Evolutionary conservation across 768 basidiomycete genomes (phyloP).

Genomic region (Mycena alexandri): DNA sequence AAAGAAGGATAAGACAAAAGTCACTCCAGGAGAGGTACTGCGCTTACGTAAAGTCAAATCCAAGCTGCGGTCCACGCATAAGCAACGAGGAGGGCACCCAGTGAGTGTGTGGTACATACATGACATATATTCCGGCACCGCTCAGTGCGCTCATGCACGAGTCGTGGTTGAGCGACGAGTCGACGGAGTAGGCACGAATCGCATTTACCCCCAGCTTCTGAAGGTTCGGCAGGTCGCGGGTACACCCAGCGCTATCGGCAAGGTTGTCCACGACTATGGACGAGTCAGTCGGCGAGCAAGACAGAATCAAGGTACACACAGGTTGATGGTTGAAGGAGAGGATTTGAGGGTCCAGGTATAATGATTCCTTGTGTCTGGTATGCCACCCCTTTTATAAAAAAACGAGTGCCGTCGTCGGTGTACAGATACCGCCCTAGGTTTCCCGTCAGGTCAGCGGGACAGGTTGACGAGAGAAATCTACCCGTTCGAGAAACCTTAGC

Average conservation of each 20-base stretch:
- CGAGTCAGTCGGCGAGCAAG: constrained; percentile 57
- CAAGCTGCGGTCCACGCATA: constrained; percentile 62
- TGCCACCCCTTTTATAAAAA: constrained; percentile 89
- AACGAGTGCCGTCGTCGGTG: constrained; percentile 76
- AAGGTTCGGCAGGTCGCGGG: constrained; percentile 84
- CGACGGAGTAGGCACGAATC: constrained; percentile 89
- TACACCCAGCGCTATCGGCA: constrained; percentile 73
- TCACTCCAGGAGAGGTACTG: not conserved
- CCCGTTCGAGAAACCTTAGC: too few species aligned
- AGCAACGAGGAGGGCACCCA: not conserved
- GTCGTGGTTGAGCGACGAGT: constrained; percentile 87
- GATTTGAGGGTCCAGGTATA: constrained; percentile 5
- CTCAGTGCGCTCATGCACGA: constrained; percentile 85
- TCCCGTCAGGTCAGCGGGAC: too few species aligned
- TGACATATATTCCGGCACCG: constrained; percentile 86
- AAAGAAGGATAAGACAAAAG: not conserved
- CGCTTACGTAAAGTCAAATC: constrained; percentile 77
- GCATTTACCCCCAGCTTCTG: constrained; percentile 83
- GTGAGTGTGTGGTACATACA: constrained; percentile 63
- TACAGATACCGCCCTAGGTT: too few species aligned
- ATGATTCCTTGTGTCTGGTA: constrained; percentile 83
- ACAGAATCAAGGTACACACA: not conserved
- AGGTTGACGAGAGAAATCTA: too few species aligned
- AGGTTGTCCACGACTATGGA: constrained; percentile 83
- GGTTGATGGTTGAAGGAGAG: not conserved